phyloP scores from a whole-genome alignment of 805 yeast genomes.

The Komagataella pastoris region DNA sequence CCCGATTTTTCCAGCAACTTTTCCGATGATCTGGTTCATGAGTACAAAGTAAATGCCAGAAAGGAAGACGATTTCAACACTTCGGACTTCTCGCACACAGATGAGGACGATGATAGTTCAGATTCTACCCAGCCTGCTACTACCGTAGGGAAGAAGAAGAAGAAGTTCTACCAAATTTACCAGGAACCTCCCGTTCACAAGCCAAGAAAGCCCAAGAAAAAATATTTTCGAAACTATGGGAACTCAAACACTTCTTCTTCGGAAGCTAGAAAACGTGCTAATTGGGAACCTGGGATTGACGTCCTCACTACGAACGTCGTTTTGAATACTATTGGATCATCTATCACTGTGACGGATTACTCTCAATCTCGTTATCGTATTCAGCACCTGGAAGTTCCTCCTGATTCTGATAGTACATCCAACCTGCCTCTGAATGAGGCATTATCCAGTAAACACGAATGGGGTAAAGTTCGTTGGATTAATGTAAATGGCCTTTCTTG shows the following conservation, averaged over 20 bases:
- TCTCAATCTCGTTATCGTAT: conserved; percentile 28
- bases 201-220: conserved; percentile 2
- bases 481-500: conserved; percentile 49
- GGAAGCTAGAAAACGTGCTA: conserved; percentile 25
- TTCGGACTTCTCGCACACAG: conserved; percentile 3
- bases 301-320: conserved; percentile 35
- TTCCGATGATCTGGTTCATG: background rate
- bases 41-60: conserved; percentile 16
- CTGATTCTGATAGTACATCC: conserved; percentile 7
- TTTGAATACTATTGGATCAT: conserved; percentile 37
- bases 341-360: conserved; percentile 41
- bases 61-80: conserved; percentile 17
- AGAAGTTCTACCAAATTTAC: background rate
- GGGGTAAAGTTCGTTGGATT: conserved; percentile 43
- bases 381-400: conserved; percentile 24
- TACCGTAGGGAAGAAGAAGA: background rate
- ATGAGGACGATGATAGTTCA: conserved; percentile 5
- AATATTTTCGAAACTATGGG: conserved; percentile 14
- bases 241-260: conserved; percentile 23
- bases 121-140: background rate
- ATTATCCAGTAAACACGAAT: conserved; percentile 23
- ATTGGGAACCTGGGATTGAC: conserved; percentile 51
- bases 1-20: conserved; percentile 13
- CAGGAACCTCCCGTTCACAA: background rate
- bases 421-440: conserved; percentile 12